Conservation (phyloP, 1,284 basidiomycete genomes). For the Waitea zeae region DNA sequence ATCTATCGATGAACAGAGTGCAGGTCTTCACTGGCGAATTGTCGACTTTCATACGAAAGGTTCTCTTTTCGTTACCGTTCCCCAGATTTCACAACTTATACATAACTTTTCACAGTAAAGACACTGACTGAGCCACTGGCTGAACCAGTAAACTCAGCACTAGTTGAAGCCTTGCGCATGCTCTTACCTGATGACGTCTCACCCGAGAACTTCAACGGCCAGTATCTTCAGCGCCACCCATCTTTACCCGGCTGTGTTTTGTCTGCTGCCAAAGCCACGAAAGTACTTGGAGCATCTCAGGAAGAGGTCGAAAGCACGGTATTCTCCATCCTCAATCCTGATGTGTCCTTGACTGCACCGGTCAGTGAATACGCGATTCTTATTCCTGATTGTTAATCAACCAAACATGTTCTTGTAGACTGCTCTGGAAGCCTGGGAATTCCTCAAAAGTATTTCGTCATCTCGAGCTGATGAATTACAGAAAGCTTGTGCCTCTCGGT, state of each 20-base stretch:
- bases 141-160: constrained; percentile 24
- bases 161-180: constrained; percentile 27
- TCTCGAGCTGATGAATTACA: constrained; percentile 40
- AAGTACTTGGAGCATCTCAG: constrained; percentile 24
- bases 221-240: constrained; percentile 52
- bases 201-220: constrained; percentile 51
- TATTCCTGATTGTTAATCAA: not conserved
- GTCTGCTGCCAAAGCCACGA: constrained; percentile 37
- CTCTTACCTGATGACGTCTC: constrained; percentile 42
- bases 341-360: constrained; percentile 27
- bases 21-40: constrained; percentile 57
- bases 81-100: too few species aligned
- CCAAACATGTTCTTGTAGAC: constrained; percentile 17
- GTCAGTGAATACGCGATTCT: constrained; percentile 18
- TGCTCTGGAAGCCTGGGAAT: constrained; percentile 24
- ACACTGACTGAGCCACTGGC: constrained; percentile 20
- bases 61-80: constrained; percentile 9
- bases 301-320: constrained; percentile 44
- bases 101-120: constrained; percentile 14
- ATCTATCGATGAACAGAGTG: constrained; percentile 34
- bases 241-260: constrained; percentile 34
- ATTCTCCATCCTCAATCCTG: constrained; percentile 30
- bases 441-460: constrained; percentile 32
- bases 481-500: constrained; percentile 27
- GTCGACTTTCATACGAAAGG: constrained; percentile 45